Base-by-base conservation (phyloP, 345 rosid genomes). In the Camelina laxa region DNA sequence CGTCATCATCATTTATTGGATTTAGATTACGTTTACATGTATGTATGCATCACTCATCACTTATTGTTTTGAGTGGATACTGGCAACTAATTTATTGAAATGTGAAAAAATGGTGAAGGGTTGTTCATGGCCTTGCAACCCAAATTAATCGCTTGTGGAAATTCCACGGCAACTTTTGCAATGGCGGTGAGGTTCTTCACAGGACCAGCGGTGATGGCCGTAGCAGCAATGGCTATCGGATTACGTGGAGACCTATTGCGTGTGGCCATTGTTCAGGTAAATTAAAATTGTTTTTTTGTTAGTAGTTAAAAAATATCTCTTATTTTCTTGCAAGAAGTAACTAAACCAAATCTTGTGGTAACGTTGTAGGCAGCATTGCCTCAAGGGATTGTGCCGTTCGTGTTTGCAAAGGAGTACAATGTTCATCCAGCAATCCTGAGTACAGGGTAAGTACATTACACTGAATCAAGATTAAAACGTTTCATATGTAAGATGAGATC, bases 81-180 rank as follows among this genome's bases (percentile, higher is more conserved):
- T 61, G n/a, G 67, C 58, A 12, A 58, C 50, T 4, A 16, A 30
- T 55, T 6, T 15, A 69, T 10, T 27, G 58, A 36, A 7, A 20
- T 39, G 47, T 68, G 30, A 9, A 15, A 8, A 16, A 19, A 53
- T 69, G 36, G 57, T 61, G 67, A 72, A 94, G 98, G 97, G 56
- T 69, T 94, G 80, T 94, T 94, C 84, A 94, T 94, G 98, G 98
- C 98, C 27, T 80, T 94, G 63, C 98, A 94, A 83, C 98, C 98
- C 1, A 88, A 81, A 69, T 85, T 94, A 10, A 94, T 94, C 10
- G 98, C 97, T 7, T 94, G 98, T 50, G 98, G 97, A 50, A 94
- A 90, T 67, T 74, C 93, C 0, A 60, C 88, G 9, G 98, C 98
- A 0, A 9, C 88, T 30, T 86, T 94, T 74, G 74, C 98, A 2